Base-by-base conservation (phyloP, 768 basidiomycete genomes). In the Auricularia auricula-judae region DNA sequence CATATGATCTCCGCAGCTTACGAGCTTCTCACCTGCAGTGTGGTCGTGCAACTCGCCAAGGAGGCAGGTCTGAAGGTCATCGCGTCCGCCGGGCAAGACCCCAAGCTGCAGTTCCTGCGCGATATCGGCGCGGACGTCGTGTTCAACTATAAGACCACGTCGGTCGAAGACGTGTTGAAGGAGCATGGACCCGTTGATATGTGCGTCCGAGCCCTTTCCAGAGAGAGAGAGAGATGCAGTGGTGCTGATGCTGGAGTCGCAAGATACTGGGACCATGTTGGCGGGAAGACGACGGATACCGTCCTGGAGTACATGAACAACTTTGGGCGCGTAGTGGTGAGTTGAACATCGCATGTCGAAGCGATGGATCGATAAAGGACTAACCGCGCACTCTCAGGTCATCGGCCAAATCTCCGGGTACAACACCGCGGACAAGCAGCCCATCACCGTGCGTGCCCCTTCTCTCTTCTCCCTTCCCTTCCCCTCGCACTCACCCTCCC, bases 201-300 rank as follows among this genome's bases (percentile, higher is more conserved):
- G 76, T 8, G 74, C 59, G 65, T 64, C 47, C 47, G 21, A 18
- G 12, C 39, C 39, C 12, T 7, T 8, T 42, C 8, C 12, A 39
- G 12, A 42, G 12, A 8, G 39, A 42, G 8, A 42, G 7, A 7
- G 39, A 7, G 39, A 7, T 42, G 39, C 0, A 42, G 12, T 14
- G 7, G 39, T 4, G 39, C 8, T 14, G 0, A 18, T 18, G 47
- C 61, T 29, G 29, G 29, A 29, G 2, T 29, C 29, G 29, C 2
- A 2, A 81, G 80, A 35, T 84, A 76, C 68, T 83, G 81, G 80
- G 83, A 85, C 66, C 80, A 82, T 51, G 85, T 86, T 11, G 85
- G 84, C 10, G 86, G 86, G 1, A 79, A 83, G 62, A 80, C 77
- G 0, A 74, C 88, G 3, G 86, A 87, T 5, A 76, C 79, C 16